Conservation (phyloP, 169 alveolate genomes). For the Plasmodium billcollinsi region DNA sequence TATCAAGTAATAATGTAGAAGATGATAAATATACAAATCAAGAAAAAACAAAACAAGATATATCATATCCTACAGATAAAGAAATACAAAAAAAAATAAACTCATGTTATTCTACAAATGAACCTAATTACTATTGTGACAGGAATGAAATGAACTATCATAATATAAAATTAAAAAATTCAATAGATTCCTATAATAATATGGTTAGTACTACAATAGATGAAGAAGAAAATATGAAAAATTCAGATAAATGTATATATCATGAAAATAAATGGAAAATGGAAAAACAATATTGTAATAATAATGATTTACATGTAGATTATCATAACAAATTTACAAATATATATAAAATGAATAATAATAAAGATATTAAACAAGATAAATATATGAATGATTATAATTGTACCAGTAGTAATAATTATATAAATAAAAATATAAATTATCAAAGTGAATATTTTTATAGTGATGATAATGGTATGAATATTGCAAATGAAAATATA, state of each 20-base stretch:
- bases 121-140: slow-evolving; percentile 19
- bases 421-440: too few species aligned
- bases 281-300: neutral
- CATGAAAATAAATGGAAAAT: neutral
- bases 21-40: neutral
- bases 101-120: slow-evolving; percentile 25
- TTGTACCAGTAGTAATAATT: too few species aligned
- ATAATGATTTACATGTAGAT: neutral
- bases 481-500: too few species aligned
- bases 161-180: neutral
- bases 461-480: too few species aligned
- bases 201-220: neutral
- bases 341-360: neutral
- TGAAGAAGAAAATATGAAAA: neutral
- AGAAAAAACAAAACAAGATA: neutral
- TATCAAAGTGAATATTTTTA: too few species aligned
- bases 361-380: slow-evolving; percentile 9
- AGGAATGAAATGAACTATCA: slow-evolving; percentile 3
- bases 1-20: slow-evolving; percentile 28
- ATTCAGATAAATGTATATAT: neutral
- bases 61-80: neutral
- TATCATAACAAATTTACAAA: neutral
- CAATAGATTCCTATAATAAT: neutral
- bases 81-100: neutral
- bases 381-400: neutral